Evolutionary conservation across 441 rosid genomes (phyloP), one percentile per base, ranked within the genome.

Genomic region (Gossypium schwendimanii): DNA sequence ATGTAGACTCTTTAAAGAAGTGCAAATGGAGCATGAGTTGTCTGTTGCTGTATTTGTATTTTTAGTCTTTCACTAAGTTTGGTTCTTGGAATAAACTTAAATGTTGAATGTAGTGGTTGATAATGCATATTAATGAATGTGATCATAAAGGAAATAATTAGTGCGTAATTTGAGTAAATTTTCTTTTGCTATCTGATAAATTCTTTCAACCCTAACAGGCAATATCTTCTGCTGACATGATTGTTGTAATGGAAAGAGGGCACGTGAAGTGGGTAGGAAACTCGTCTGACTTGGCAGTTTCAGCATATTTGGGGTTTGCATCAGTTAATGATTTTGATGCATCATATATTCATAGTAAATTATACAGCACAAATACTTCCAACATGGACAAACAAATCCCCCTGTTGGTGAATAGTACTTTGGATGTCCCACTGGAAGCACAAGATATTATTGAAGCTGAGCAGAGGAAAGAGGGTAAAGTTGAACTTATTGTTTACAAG

Each of bases 211-310:
- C 58, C 41, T 74, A 14, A 11, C 91, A 94, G 99, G 98, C 97
- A 77, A 87, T 95, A 84, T 84, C 95, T 80, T 81, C 86, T 77
- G 96, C 96, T 60, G 91, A 92, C 74, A 80, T 86, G 79, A 74
- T 95, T 64, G 87, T 92, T 71, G 89, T 92, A 66, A 87, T 95
- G 97, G 96, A 88, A 11, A 88, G 82, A 84, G 99, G 99, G 41
- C 70, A 76, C 50, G 83, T 90, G 77, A 86, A 75, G 80, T 95
- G 98, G 98, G 81, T 84, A 26, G 99, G 98, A 87, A 81, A 63
- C 77, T 87, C 95, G 55, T 78, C 80, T 70, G 89, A 90, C 74
- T 77, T 86, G 79, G 80, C 89, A 8, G 75, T 75, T 60, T 88
- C 93, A 59, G 82, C 78, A 72, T 87, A 78, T 77, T 74, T 89